Evolutionary conservation across 345 rosid species (phyloP).

Genomic region (Brassica nigra): DNA sequence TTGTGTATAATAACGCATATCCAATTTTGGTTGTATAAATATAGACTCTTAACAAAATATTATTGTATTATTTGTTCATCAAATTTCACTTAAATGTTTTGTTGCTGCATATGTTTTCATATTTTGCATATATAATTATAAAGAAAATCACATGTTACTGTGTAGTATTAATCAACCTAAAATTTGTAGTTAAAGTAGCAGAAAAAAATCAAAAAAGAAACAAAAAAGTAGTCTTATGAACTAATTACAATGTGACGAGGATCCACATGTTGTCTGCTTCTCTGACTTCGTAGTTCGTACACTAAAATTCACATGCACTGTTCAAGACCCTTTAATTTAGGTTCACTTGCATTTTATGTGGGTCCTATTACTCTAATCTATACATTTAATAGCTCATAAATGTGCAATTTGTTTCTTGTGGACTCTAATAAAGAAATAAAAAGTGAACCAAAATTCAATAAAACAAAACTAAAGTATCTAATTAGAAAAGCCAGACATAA

Average conservation of each 20-base stretch:
- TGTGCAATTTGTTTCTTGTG: slow-evolving; percentile 20
- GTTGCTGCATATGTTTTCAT: too few relatives aligned
- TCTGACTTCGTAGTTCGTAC: background rate
- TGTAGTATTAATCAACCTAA: background rate
- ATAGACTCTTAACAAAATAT: too few relatives aligned
- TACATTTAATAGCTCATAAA: slow-evolving; percentile 5
- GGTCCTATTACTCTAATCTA: slow-evolving; percentile 1
- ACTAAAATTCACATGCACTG: slow-evolving; percentile 6
- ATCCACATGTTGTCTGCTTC: slow-evolving; percentile 33
- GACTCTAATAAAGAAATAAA: background rate
- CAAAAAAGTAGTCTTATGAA: too few relatives aligned
- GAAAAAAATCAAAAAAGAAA: too few relatives aligned
- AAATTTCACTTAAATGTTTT: too few relatives aligned
- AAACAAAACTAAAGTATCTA: slow-evolving; percentile 7
- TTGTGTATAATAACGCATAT: background rate
- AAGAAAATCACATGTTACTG: background rate
- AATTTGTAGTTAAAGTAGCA: too few relatives aligned
- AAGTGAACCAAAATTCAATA: background rate
- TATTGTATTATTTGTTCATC: too few relatives aligned
- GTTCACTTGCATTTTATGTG: slow-evolving; percentile 1
- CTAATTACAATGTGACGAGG: slow-evolving; percentile 18
- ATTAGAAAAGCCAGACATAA: background rate
- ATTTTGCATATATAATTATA: background rate
- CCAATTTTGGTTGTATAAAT: background rate
- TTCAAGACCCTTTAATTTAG: slow-evolving; percentile 12